Evolutionary conservation across 305 asterid genomes (phyloP).

Genomic region (Withania somnifera): DNA sequence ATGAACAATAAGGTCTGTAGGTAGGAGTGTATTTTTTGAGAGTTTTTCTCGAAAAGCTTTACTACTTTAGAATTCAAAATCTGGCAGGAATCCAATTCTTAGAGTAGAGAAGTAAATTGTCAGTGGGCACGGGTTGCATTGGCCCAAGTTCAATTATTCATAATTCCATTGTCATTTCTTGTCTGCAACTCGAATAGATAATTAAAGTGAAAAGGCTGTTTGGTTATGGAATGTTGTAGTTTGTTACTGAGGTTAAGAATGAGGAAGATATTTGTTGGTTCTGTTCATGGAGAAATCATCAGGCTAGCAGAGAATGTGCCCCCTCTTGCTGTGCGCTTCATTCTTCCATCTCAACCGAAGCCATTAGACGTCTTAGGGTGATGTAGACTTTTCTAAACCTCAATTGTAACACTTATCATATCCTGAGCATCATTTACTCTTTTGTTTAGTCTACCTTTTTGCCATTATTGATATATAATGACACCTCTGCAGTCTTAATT

Average conservation of each 20-base stretch:
- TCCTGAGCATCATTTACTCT: background rate
- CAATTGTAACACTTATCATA: background rate
- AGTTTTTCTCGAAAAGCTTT: background rate
- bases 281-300: background rate
- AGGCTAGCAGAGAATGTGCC: background rate
- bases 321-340: background rate
- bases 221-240: background rate
- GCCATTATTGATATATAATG: background rate
- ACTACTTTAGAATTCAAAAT: background rate
- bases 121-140: background rate
- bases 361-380: background rate
- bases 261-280: background rate
- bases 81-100: background rate
- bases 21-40: background rate
- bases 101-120: background rate
- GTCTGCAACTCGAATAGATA: background rate
- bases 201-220: background rate
- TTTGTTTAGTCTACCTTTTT: background rate
- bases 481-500: background rate
- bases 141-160: background rate
- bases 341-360: background rate
- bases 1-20: background rate
- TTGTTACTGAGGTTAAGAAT: background rate
- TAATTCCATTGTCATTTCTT: background rate
- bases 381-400: background rate